Conservation (phyloP, 2,329 filamentous ascomycete species). For the Aspergillus vadensis region DNA sequence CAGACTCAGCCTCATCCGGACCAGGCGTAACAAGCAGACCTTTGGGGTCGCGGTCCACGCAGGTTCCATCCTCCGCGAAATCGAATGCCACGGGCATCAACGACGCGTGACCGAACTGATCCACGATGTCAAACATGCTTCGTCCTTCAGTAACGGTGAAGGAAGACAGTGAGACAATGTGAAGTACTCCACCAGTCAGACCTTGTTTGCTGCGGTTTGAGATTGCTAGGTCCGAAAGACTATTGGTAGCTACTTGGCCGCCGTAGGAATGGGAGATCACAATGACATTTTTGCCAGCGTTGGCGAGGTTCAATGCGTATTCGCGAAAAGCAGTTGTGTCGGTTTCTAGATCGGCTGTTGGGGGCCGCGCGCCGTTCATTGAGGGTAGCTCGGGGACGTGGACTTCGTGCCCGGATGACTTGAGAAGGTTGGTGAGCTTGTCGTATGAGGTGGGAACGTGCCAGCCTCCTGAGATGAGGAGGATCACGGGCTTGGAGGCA, state of each 20-base stretch:
- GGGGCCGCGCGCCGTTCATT: conserved; percentile 13
- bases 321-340: conserved; percentile 2
- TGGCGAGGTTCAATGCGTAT: conserved; percentile 3
- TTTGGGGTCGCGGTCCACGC: background rate
- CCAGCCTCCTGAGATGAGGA: conserved; percentile 12
- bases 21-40: conserved; percentile 2
- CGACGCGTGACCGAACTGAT: background rate
- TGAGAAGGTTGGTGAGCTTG: background rate
- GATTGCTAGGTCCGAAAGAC: background rate
- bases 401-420: conserved; percentile 5
- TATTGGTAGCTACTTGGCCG: conserved; percentile 15
- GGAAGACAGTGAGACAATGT: background rate
- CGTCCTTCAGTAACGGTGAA: conserved; percentile 5
- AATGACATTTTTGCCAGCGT: conserved; percentile 4
- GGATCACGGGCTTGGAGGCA: conserved; percentile 4
- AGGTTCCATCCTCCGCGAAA: conserved; percentile 5
- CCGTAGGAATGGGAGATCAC: conserved; percentile 18
- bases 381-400: conserved; percentile 5
- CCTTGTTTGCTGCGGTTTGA: background rate
- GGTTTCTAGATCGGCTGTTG: conserved; percentile 10
- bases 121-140: conserved; percentile 8
- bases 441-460: conserved; percentile 8
- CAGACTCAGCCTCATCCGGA: background rate
- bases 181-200: background rate
- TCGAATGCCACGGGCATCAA: conserved; percentile 11